Percentiles rank a stretch among this genome's conserved stretches.
Conservation (phyloP, 441 rosid species). For the Biscutella laevigata region DNA sequence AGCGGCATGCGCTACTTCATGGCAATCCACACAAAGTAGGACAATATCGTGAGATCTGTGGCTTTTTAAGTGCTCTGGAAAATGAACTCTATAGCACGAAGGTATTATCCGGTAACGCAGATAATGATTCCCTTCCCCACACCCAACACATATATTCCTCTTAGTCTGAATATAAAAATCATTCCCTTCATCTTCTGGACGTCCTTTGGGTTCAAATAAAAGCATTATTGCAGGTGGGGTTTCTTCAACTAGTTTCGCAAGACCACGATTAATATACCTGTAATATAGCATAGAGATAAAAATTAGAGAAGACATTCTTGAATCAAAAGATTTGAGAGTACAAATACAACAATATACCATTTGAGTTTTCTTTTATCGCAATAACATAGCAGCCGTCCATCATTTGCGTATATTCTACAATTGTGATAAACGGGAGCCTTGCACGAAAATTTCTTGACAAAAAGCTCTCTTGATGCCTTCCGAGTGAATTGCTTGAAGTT, state of each 20-base stretch:
- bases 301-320: conserved; percentile 13
- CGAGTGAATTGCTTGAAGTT: conserved; percentile 44
- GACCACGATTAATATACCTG: conserved; percentile 73
- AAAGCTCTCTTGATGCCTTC: conserved; percentile 70
- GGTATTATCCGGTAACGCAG: conserved; percentile 88
- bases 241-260: conserved; percentile 76
- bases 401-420: conserved; percentile 86
- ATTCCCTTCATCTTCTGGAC: conserved; percentile 94
- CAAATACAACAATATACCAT: conserved; percentile 42
- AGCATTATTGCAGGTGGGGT: conserved; percentile 83
- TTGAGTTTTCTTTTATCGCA: conserved; percentile 87
- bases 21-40: conserved; percentile 95
- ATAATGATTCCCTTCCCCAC: conserved; percentile 92
- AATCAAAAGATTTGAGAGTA: conserved; percentile 3
- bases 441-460: conserved; percentile 91
- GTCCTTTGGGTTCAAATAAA: conserved; percentile 92
- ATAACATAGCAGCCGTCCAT: conserved; percentile 84
- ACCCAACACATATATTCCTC: conserved; percentile 86
- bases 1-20: conserved; percentile 89
- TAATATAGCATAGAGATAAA: conserved; percentile 5
- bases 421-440: conserved; percentile 93
- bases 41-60: conserved; percentile 98
- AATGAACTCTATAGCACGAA: conserved; percentile 92
- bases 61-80: conserved; percentile 95
- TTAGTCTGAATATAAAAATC: conserved; percentile 91